These are phyloP conservation scores for Daedalea quercina DNA, from an alignment of 768 basidiomycete species.

Conservation along the genomic window DNA sequence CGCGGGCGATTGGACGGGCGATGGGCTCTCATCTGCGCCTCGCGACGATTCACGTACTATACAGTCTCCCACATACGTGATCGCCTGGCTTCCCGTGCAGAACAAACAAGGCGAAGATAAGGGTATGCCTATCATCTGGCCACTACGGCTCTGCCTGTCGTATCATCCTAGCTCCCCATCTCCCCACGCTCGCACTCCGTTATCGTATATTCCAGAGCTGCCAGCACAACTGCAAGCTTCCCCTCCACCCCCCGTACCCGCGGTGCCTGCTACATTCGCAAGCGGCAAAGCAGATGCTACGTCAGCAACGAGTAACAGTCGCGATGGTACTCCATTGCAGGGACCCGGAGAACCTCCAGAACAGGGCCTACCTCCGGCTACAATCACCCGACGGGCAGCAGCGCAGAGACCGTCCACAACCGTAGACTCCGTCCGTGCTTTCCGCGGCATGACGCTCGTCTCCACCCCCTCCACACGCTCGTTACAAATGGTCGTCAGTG, in stretches of 20 bases:
- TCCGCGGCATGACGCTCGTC: constrained; percentile 44
- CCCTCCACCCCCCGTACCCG: constrained; percentile 31
- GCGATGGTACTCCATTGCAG: too few relatives aligned
- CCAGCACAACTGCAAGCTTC: constrained; percentile 56
- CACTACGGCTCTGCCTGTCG: constrained; percentile 50
- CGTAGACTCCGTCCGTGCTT: constrained; percentile 32
- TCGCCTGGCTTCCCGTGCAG: constrained; percentile 71
- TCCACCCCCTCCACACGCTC: constrained; percentile 33
- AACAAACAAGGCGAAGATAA: constrained; percentile 79
- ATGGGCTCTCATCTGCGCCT: neutral
- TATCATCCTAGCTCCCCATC: constrained; percentile 31
- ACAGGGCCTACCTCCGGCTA: constrained; percentile 10
- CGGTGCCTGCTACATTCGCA: constrained; percentile 12
- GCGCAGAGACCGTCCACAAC: constrained; percentile 26
- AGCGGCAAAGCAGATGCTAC: neutral
- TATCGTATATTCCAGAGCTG: constrained; percentile 56
- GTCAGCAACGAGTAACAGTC: neutral
- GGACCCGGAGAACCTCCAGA: neutral
- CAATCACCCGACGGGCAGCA: constrained; percentile 24
- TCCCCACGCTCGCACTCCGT: constrained; percentile 32
- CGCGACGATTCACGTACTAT: neutral
- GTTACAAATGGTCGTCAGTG: constrained; percentile 46
- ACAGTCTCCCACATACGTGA: constrained; percentile 38
- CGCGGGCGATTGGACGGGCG: constrained; percentile 41
- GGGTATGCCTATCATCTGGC: constrained; percentile 70